Base-by-base conservation (phyloP, 805 yeast species). In the Trichomonascus vanleenenianus region DNA sequence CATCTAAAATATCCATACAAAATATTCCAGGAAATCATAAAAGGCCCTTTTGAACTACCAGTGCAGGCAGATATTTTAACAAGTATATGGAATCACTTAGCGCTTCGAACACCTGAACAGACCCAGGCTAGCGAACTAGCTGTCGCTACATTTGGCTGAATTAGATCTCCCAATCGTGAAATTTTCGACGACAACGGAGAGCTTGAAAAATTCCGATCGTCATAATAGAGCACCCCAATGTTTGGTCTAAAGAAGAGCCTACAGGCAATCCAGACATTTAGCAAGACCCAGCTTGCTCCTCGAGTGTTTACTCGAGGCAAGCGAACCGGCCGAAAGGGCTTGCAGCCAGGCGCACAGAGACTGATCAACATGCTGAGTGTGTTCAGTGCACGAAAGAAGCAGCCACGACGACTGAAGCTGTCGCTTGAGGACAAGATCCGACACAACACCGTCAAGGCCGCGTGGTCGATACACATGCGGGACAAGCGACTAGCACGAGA, bases 321-420 rank as follows among this genome's bases (percentile, higher is more conserved):
- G 54, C 69, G 81, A 56, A 74, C 78, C 9, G 68, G 66, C 45
- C 54, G 62, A 15, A 63, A 68, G 49, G 53, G 47, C 19, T 61
- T 68, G 46, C 62, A 72, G 22, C 70, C 82, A 22, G 71, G 71
- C 42, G 69, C 73, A 40, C 71, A 75, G 61, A 68, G 77, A 46
- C 64, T 70, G 31, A 61, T 73, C 48, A 69, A 70, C 42, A 83
- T 81, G 67, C 73, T 91, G 51, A 82, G 94, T 35, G 95, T 91
- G 18, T 63, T 89, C 55, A 79, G 93, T 10, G 96, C 95, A 6
- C 76, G 83, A 47, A 81, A 88, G 69, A 91, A 88, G 64, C 89
- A 82, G 64, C 98, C 98, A 39, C 78, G 80, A 55, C 68, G 86
- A 56, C 64, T 93, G 51, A 85, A 81, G 57, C 68, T 88, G 30